A percentile compares a stretch with the other conserved stretches of the same genome.
Conservation (phyloP, 1,139 yeast species). For the Geotrichum histeridarum region DNA sequence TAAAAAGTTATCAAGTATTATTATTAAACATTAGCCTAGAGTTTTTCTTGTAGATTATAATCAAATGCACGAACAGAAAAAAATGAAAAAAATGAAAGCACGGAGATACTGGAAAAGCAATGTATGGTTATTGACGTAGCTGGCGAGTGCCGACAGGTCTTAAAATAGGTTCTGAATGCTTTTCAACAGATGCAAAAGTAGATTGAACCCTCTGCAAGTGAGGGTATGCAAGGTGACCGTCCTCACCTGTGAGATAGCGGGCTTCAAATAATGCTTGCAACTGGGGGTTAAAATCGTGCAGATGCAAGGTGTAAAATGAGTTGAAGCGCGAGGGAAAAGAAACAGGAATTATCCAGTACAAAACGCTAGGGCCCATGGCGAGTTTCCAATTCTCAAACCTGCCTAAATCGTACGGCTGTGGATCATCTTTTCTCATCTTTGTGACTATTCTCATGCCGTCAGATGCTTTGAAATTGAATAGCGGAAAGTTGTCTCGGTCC, state of each 20-base stretch:
- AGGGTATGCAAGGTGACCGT: slow-evolving; percentile 14
- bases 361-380: slow-evolving; percentile 8
- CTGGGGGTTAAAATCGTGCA: neutral
- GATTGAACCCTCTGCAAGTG: neutral
- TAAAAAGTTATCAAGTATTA: no score
- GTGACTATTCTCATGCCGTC: slow-evolving; percentile 9
- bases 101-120: no score
- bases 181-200: slow-evolving; percentile 9
- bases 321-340: neutral
- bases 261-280: neutral
- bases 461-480: slow-evolving; percentile 27
- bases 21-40: no score
- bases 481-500: slow-evolving; percentile 25
- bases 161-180: no score
- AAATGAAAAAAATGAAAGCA: no score
- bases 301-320: neutral
- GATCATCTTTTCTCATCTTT: slow-evolving; percentile 2
- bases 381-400: slow-evolving; percentile 11
- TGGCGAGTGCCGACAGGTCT: no score
- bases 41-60: no score
- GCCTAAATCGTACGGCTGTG: slow-evolving; percentile 37
- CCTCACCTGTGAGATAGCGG: slow-evolving; percentile 6
- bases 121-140: no score
- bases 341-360: slow-evolving; percentile 13
- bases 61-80: no score